Conservation (phyloP, 1,284 basidiomycete genomes). For the Leccinum fallax region DNA sequence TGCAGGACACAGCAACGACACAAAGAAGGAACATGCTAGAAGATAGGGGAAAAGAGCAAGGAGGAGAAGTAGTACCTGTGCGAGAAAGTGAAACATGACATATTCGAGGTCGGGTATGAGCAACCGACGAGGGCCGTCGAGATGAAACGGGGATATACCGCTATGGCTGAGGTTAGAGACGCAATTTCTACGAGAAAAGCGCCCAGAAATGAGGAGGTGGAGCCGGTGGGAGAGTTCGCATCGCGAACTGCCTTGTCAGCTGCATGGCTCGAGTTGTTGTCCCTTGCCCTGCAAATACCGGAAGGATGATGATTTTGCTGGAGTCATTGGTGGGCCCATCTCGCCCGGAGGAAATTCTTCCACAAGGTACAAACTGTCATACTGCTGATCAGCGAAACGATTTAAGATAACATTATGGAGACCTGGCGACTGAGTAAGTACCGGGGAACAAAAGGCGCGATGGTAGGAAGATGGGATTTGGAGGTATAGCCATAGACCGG, state of each 20-base stretch:
- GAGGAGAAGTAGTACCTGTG: constrained; percentile 41
- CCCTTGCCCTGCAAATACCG: constrained; percentile 61
- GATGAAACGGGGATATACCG: constrained; percentile 46
- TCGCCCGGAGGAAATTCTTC: not conserved
- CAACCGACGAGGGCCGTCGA: constrained; percentile 41
- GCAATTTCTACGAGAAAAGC: constrained; percentile 52
- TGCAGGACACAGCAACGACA: too few relatives aligned
- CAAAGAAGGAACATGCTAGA: too few relatives aligned
- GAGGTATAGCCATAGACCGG: not conserved
- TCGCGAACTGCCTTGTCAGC: constrained; percentile 44
- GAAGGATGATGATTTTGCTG: constrained; percentile 35
- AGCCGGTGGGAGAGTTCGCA: constrained; percentile 41
- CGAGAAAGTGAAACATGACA: constrained; percentile 48
- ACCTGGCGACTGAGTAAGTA: constrained; percentile 16
- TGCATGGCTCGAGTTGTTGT: constrained; percentile 39
- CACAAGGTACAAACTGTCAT: not conserved
- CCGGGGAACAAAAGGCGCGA: not conserved
- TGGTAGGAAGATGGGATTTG: constrained; percentile 6
- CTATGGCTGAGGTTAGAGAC: constrained; percentile 41
- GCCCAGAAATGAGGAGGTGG: constrained; percentile 51
- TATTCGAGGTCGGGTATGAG: constrained; percentile 40
- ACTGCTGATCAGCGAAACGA: constrained; percentile 1
- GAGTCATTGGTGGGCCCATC: constrained; percentile 10
- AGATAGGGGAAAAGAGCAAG: constrained; percentile 36
- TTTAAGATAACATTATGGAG: not conserved